phyloP scores from a whole-genome alignment of 768 basidiomycete genomes.

The Suillus occidentalis region DNA sequence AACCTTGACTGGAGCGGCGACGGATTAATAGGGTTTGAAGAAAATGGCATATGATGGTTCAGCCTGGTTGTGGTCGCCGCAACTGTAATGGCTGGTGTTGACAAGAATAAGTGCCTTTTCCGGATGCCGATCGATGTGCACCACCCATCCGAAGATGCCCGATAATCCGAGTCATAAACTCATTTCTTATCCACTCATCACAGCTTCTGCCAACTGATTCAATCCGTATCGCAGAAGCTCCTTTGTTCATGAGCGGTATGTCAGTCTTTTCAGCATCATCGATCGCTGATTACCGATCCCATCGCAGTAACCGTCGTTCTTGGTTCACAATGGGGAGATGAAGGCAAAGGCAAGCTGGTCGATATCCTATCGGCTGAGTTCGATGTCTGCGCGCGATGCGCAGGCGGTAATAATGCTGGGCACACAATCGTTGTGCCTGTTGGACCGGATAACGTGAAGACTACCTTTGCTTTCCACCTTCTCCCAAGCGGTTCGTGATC shows the following conservation, averaged over 20 bases:
- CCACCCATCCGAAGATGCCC: not conserved
- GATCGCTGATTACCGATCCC: conserved; percentile 13
- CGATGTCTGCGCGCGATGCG: conserved; percentile 94
- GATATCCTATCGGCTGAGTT: conserved; percentile 89
- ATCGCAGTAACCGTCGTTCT: conserved; percentile 68
- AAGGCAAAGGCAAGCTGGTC: conserved; percentile 94
- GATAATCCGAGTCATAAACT: not conserved
- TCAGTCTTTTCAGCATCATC: conserved; percentile 2
- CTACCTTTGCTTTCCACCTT: conserved; percentile 93
- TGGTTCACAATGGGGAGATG: conserved; percentile 91
- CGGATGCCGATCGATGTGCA: not conserved
- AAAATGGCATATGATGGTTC: conserved; percentile 46
- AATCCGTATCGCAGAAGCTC: not conserved
- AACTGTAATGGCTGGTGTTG: not conserved
- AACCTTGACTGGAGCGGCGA: conserved; percentile 44
- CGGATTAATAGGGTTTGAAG: conserved; percentile 45
- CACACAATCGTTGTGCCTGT: conserved; percentile 92
- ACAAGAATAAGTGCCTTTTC: not conserved
- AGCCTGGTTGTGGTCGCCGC: not conserved
- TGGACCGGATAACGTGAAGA: conserved; percentile 67
- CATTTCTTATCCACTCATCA: conserved; percentile 11
- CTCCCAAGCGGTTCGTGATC: conserved; percentile 78
- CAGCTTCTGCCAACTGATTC: not conserved
- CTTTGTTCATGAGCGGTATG: conserved; percentile 25
- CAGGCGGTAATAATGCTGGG: conserved; percentile 98